Evolutionary conservation across 2,329 filamentous ascomycete genomes (phyloP).

Genomic region (Apiospora kogelbergensis): DNA sequence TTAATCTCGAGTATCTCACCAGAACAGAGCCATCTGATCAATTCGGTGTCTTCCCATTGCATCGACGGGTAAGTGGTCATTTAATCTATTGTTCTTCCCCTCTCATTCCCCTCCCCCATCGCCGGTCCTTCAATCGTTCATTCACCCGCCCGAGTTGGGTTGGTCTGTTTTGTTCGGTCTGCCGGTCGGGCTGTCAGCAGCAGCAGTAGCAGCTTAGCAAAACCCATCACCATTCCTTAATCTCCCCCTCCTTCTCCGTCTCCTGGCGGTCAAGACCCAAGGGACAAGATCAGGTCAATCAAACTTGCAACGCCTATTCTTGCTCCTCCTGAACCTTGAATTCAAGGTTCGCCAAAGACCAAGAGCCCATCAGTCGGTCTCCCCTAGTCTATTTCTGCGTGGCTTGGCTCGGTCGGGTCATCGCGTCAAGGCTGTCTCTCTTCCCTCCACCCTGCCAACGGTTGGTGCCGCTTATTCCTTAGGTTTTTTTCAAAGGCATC

Average conservation of each 20-base stretch:
- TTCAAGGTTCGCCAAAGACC: not conserved
- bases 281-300: not conserved
- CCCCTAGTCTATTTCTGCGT: not conserved
- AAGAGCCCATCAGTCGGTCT: not conserved
- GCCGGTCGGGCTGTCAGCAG: not conserved
- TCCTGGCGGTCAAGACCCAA: not conserved
- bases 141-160: not conserved
- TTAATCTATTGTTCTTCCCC: not conserved
- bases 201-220: not conserved
- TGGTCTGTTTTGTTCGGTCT: not conserved
- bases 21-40: not conserved
- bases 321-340: not conserved
- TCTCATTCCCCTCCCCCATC: not conserved
- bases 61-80: not conserved
- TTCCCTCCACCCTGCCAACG: not conserved
- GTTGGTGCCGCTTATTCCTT: slow-evolving; percentile 9
- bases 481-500: not conserved
- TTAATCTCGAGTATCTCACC: slow-evolving; percentile 9
- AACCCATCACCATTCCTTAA: not conserved
- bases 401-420: not conserved
- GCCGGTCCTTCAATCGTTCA: not conserved
- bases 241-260: not conserved
- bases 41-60: not conserved
- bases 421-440: not conserved
- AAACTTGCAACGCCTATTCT: not conserved